Evolutionary conservation across 2,329 filamentous ascomycete species (phyloP).

Genomic region (Tolypocladium tropicale): DNA sequence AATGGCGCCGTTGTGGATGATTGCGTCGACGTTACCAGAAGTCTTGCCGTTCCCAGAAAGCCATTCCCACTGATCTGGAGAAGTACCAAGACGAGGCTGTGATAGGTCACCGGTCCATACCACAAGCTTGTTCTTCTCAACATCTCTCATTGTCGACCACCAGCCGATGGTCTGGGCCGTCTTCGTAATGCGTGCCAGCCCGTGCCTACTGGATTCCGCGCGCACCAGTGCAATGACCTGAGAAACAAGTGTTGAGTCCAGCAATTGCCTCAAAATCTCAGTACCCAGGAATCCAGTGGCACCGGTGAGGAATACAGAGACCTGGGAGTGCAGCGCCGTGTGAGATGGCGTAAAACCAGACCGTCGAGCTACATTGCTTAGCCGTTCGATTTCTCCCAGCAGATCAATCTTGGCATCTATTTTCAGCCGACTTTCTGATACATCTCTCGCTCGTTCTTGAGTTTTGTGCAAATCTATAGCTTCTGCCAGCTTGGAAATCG

Average conservation of each 20-base stretch:
- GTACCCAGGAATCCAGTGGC: slow-evolving; percentile 67
- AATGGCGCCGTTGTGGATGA: slow-evolving; percentile 73
- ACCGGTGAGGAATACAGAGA: slow-evolving; percentile 69
- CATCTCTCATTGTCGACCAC: slow-evolving; percentile 3
- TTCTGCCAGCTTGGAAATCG: neutral
- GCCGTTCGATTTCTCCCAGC: neutral
- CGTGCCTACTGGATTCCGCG: slow-evolving; percentile 47
- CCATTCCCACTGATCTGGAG: slow-evolving; percentile 41
- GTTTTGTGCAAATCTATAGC: neutral
- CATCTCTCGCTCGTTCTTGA: neutral
- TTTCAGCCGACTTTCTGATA: neutral
- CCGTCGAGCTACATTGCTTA: neutral
- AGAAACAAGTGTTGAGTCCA: slow-evolving; percentile 34
- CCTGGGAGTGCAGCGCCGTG: neutral
- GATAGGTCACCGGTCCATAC: slow-evolving; percentile 9
- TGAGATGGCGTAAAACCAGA: no score
- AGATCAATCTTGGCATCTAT: neutral
- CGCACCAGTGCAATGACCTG: slow-evolving; percentile 62
- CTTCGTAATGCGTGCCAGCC: slow-evolving; percentile 48
- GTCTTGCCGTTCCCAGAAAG: slow-evolving; percentile 22
- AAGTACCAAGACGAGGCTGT: slow-evolving; percentile 1
- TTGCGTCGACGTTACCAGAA: slow-evolving; percentile 49
- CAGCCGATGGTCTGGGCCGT: slow-evolving; percentile 5
- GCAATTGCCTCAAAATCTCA: slow-evolving; percentile 63
- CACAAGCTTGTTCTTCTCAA: slow-evolving; percentile 1